Percentiles rank a stretch among this genome's conserved stretches.
Evolutionary conservation across 345 rosid genomes (phyloP).

Genomic region (Gossypium longicalyx): DNA sequence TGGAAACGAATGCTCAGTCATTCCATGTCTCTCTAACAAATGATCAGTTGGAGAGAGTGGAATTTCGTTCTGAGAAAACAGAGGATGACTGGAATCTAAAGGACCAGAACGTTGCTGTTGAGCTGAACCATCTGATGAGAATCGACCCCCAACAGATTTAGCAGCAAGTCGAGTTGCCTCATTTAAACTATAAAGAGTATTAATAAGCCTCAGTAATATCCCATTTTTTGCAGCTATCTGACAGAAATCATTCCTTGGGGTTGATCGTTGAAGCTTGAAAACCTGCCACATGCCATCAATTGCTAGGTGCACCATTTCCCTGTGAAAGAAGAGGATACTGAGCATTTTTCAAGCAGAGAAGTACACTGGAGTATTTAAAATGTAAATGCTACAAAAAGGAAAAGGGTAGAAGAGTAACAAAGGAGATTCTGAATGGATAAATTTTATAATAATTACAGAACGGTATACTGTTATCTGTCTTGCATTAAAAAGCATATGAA

Average conservation of each 20-base stretch:
- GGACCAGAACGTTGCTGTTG: conserved; percentile 74
- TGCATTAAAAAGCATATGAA: background rate
- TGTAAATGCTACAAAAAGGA: background rate
- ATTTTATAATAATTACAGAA: background rate
- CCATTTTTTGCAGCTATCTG: conserved; percentile 94
- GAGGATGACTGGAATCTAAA: conserved; percentile 60
- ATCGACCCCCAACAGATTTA: conserved; percentile 54
- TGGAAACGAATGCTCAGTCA: conserved; percentile 41
- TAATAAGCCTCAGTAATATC: conserved; percentile 75
- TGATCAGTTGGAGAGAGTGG: conserved; percentile 48
- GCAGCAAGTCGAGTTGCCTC: conserved; percentile 87
- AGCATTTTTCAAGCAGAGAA: conserved; percentile 19
- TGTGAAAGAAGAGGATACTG: conserved; percentile 40
- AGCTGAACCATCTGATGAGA: conserved; percentile 52
- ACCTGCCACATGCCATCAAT: conserved; percentile 99
- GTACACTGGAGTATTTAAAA: background rate
- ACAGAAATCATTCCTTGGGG: conserved; percentile 91
- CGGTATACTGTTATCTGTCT: background rate
- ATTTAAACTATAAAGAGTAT: conserved; percentile 93
- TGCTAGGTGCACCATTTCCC: conserved; percentile 99
- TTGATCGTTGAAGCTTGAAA: conserved; percentile 92
- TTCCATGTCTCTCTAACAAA: conserved; percentile 64
- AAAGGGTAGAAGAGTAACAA: background rate
- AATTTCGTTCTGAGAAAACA: conserved; percentile 55
- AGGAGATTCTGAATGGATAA: background rate